Evolutionary conservation across 2,329 filamentous ascomycete species (phyloP).

Genomic region (Aspergillus transmontanensis): DNA sequence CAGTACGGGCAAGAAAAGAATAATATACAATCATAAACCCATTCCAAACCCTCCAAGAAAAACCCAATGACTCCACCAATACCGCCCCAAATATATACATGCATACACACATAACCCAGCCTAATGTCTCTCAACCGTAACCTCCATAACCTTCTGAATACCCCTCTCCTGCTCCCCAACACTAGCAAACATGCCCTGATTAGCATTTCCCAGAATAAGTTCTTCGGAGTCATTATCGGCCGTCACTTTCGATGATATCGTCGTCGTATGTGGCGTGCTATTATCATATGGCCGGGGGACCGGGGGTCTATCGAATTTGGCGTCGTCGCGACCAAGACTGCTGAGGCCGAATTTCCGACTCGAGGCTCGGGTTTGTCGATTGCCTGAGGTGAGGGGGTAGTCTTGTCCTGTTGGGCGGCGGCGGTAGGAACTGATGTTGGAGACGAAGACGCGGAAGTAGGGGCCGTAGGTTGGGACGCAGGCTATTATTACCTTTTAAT

Average conservation of each 20-base stretch:
- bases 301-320: background rate
- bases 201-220: slow-evolving; percentile 4
- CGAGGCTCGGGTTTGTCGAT: background rate
- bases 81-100: too few relatives aligned
- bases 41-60: too few relatives aligned
- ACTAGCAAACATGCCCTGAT: background rate
- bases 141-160: slow-evolving; percentile 19
- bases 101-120: background rate
- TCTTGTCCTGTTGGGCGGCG: slow-evolving; percentile 5
- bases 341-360: background rate
- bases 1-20: background rate
- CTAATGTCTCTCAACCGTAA: slow-evolving; percentile 19
- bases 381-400: slow-evolving; percentile 2
- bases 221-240: slow-evolving; percentile 10
- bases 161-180: background rate
- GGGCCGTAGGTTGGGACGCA: slow-evolving; percentile 50
- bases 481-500: slow-evolving; percentile 39
- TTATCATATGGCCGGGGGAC: background rate
- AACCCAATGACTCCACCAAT: background rate
- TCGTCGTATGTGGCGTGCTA: slow-evolving; percentile 3
- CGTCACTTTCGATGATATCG: background rate
- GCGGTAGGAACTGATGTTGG: slow-evolving; percentile 22
- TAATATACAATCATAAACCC: too few relatives aligned
- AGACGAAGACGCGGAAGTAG: slow-evolving; percentile 33
- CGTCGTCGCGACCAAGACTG: background rate